Evolutionary conservation across 805 yeast species (phyloP).

Genomic region (Metschnikowia colocasiae): DNA sequence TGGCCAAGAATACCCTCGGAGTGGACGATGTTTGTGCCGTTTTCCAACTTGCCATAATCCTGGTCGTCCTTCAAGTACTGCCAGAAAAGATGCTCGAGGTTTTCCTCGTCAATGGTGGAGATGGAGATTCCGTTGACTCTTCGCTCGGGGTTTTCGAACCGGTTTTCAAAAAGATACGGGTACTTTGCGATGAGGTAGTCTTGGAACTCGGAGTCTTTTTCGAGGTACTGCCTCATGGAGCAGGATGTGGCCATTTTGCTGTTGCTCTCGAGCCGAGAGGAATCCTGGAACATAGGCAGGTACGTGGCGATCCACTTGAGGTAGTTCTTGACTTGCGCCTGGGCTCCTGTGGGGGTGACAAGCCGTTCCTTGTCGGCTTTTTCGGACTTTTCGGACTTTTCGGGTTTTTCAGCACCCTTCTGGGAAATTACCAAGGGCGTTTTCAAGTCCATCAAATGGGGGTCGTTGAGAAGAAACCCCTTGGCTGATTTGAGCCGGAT

Average conservation of each 20-base stretch:
- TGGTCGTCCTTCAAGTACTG: constrained; percentile 16
- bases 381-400: not conserved
- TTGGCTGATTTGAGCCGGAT: constrained; percentile 44
- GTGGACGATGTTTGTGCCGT: not conserved
- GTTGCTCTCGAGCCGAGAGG: constrained; percentile 12
- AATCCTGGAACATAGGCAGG: constrained; percentile 18
- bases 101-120: constrained; percentile 9
- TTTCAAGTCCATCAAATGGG: constrained; percentile 44
- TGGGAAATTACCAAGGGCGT: constrained; percentile 14
- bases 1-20: not conserved
- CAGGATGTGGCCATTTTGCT: constrained; percentile 47
- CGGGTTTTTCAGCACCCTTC: not conserved
- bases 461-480: constrained; percentile 51
- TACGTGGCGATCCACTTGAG: constrained; percentile 16
- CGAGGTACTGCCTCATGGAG: constrained; percentile 55
- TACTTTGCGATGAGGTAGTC: constrained; percentile 22
- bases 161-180: not conserved
- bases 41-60: constrained; percentile 6
- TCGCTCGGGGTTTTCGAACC: not conserved
- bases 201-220: constrained; percentile 47
- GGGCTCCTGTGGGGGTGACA: constrained; percentile 11
- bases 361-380: constrained; percentile 1
- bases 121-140: constrained; percentile 3
- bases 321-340: constrained; percentile 16
- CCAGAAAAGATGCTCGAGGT: constrained; percentile 45